Evolutionary conservation across 805 yeast genomes (phyloP), one percentile per base, ranked within the genome.

Genomic region (Metschnikowia peoriensis): DNA sequence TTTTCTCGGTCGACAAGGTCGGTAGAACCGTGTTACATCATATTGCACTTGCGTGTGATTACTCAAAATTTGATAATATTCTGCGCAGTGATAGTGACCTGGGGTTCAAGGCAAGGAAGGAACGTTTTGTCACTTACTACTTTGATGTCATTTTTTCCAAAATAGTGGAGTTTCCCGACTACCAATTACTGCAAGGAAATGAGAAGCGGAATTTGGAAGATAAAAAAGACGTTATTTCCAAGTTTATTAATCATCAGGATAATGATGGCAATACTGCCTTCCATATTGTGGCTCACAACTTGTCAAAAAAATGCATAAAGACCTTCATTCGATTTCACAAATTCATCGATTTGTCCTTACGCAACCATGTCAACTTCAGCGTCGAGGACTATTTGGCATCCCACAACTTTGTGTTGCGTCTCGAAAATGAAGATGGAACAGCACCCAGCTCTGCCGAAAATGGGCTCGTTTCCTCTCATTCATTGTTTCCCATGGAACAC

Each of bases 261-360:
- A 76, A 83, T 50, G 92, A 92, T 62, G 99, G 99, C 28, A 97
- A 94, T 66, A 94, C 99, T 0, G 92, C 97, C 45, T 75, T 94
- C 54, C 96, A 92, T 65, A 88, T 94, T 51, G 96, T 96, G 0
- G 94, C 97, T 39, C 61, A 63, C 50, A 60, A 60, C 51, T 48
- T 66, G 46, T 59, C 62, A 48, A 63, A 61, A 38, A 59, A 57
- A 49, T 60, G 66, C 47, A 61, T 66, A 54, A 60, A 58, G 48
- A 62, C 61, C 8, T 63, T 65, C 51, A 65, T 65, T n/a, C 41
- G 41, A 16, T 59, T 60, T 47, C 69, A 65, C 59, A 59, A 57
- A 48, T 63, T 55, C 43, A 60, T 66, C 41, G 66, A 65, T 51
- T 61, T 66, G 40, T 43, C 55, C n/a, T 44, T 65, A 27, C 57